Base-by-base conservation (phyloP, 495 filamentous ascomycete genomes). In the Xylaria longipes region DNA sequence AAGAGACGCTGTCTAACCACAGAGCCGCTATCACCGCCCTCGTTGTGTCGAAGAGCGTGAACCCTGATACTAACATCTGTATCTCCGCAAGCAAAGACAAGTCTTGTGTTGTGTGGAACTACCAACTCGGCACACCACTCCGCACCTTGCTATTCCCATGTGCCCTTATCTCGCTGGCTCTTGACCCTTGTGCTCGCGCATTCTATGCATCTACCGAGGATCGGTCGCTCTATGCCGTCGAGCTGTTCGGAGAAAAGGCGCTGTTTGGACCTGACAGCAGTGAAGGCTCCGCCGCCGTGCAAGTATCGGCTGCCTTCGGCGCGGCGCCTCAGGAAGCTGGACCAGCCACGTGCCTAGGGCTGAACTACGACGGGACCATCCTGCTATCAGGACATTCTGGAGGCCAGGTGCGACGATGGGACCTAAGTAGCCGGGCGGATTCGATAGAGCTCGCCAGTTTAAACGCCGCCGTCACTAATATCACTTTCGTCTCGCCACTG, bases 21-120 rank as follows among this genome's bases (percentile, higher is more conserved):
- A 88, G 92, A 52, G 92, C 89, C n/a, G 91, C 87, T 61, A 91
- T 97, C 76, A 94, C 89, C 4, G 87, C 89, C 17, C 80, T 97
- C 9, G 86, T 83, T 2, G 79, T 92, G 43, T 91, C 91, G 63
- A 90, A 92, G 72, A 91, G 90, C 76, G 80, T 86, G 33, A 90
- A 88, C 77, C 72, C 71, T 37, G 85, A 86, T 66, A 89, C 89
- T 65, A 94, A 92, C 74, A 88, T 96, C 68, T 92, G 89, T 68
- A 85, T 97, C 20, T 94, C 94, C 3, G 88, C 89, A 1, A 92
- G 93, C 66, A 88, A 91, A 71, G 94, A 97, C 78, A 91, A 91
- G 73, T 94, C 90, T 1, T 92, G 91, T 71, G 90, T 96, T 72
- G 87, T 93, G 67, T 99, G 96, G 96, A 93, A 97, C 78, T 96